phyloP scores from a whole-genome alignment of 441 rosid genomes.

The Geranium incanum region DNA sequence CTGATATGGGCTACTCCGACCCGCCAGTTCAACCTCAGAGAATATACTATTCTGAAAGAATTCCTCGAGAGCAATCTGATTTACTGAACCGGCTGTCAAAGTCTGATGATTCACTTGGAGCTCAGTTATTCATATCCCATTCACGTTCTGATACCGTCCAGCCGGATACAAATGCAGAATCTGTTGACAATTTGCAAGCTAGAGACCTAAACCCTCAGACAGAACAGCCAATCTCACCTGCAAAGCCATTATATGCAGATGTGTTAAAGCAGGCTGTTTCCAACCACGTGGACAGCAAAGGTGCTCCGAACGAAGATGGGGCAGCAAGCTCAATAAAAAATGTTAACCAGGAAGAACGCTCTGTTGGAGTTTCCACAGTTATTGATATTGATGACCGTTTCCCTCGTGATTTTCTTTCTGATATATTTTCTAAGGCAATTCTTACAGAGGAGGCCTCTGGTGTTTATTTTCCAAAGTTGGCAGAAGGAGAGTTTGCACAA shows the following conservation, averaged over 20 bases:
- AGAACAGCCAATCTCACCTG: conserved; percentile 23
- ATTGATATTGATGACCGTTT: conserved; percentile 76
- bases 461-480: conserved; percentile 63
- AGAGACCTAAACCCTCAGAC: conserved; percentile 19
- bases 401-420: conserved; percentile 73
- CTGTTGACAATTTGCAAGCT: conserved; percentile 33
- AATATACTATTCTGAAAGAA: conserved; percentile 64
- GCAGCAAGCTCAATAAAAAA: conserved; percentile 26
- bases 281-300: conserved; percentile 23
- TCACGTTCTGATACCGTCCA: conserved; percentile 39
- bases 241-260: conserved; percentile 25
- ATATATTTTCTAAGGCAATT: conserved; percentile 55
- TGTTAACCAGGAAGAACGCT: conserved; percentile 30
- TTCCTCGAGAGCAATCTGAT: conserved; percentile 61
- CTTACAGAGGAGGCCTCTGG: conserved; percentile 39
- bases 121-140: conserved; percentile 58
- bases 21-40: conserved; percentile 42
- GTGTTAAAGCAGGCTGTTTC: conserved; percentile 32
- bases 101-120: conserved; percentile 70
- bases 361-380: conserved; percentile 30
- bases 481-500: conserved; percentile 42
- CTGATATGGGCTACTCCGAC: conserved; percentile 46
- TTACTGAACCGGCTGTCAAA: conserved; percentile 62
- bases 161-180: conserved; percentile 34
- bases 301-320: conserved; percentile 31